These are phyloP conservation scores for Alnus rubra DNA, from an alignment of 306 rosid species.

Conservation along the genomic window DNA sequence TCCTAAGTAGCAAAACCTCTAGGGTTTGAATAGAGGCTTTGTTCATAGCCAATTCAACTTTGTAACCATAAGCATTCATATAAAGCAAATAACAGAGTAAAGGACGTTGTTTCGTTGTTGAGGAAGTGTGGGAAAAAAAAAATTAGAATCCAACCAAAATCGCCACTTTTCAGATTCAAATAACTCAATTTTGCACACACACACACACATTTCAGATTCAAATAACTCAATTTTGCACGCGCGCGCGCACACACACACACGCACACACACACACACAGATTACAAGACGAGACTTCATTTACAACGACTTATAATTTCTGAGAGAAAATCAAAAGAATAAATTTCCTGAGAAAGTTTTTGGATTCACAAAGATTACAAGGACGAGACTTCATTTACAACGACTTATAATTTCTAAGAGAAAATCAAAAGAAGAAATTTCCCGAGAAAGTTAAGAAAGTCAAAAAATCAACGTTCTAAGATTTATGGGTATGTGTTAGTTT, in stretches of 20 bases:
- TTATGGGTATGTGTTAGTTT: constrained; percentile 26
- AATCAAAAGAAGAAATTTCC: neutral
- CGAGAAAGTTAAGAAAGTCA: constrained; percentile 5
- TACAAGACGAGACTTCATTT: constrained; percentile 6
- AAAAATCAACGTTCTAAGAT: constrained; percentile 15
- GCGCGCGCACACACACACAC: too few species aligned
- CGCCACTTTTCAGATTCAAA: neutral
- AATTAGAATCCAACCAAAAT: neutral
- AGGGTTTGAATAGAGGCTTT: constrained; percentile 65
- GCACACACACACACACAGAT: neutral
- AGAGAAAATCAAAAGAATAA: neutral
- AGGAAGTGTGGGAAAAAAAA: neutral
- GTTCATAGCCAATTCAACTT: constrained; percentile 61
- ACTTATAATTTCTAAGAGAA: constrained; percentile 6
- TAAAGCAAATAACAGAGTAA: neutral
- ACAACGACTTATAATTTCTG: neutral
- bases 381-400: neutral
- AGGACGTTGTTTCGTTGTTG: constrained; percentile 8
- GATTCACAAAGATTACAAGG: constrained; percentile 14
- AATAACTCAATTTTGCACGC: neutral
- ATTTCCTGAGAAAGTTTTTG: neutral
- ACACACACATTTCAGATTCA: neutral
- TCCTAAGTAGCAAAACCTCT: constrained; percentile 41
- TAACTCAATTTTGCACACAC: neutral
- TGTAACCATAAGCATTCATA: constrained; percentile 28